These are phyloP conservation scores for Pseudopithomyces chartarum DNA, from an alignment of 2,329 filamentous ascomycete genomes.

Conservation along the genomic window DNA sequence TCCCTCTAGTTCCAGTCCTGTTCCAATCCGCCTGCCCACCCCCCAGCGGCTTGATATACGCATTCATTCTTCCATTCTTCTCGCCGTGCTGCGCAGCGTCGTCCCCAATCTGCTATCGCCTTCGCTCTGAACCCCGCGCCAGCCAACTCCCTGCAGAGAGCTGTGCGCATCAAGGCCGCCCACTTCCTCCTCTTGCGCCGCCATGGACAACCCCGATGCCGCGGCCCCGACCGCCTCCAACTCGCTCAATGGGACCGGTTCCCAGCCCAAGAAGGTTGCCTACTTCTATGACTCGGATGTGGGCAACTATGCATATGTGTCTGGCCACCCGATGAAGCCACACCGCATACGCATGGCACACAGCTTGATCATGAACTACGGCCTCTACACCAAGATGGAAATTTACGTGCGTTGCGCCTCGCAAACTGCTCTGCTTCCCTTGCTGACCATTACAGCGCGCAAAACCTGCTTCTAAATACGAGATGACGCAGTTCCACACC, in stretches of 20 bases:
- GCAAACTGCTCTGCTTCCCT: not conserved
- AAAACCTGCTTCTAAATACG: conserved; percentile 65
- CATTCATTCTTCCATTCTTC: not conserved
- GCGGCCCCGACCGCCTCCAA: conserved; percentile 15
- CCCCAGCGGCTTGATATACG: not conserved
- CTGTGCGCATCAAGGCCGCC: not conserved
- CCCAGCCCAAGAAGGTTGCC: conserved; percentile 75
- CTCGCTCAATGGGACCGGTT: conserved; percentile 28
- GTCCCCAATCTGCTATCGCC: not conserved
- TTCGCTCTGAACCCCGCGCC: not conserved
- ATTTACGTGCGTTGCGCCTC: conserved; percentile 61
- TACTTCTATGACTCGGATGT: conserved; percentile 99
- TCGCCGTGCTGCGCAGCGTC: not conserved
- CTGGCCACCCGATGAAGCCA: conserved; percentile 71
- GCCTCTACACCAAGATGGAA: conserved; percentile 74
- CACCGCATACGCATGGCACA: conserved; percentile 69
- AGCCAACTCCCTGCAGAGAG: not conserved
- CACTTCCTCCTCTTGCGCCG: conserved; percentile 8
- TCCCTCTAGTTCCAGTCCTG: not conserved
- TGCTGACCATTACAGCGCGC: conserved; percentile 41
- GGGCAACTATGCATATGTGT: conserved; percentile 95
- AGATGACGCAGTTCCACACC: conserved; percentile 76
- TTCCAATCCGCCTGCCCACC: conserved; percentile 7
- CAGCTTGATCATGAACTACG: conserved; percentile 73
- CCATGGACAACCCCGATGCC: conserved; percentile 24